Evolutionary conservation across 1,284 basidiomycete species (phyloP).

Genomic region (Gymnopus androsaceus): DNA sequence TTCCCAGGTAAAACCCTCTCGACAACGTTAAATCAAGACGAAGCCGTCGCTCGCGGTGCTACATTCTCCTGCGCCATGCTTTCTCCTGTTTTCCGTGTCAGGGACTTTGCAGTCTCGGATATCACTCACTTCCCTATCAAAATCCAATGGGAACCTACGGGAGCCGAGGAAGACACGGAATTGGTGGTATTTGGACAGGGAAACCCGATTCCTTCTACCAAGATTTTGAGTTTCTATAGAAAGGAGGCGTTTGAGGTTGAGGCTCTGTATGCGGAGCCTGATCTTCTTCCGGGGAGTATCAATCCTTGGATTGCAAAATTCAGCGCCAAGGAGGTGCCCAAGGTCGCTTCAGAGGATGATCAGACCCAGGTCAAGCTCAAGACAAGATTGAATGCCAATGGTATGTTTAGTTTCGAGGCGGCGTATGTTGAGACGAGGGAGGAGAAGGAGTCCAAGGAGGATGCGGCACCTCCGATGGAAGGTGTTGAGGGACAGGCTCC

Average conservation of each 20-base stretch:
- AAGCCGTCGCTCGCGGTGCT: constrained; percentile 90
- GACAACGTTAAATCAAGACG: constrained; percentile 93
- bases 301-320: constrained; percentile 84
- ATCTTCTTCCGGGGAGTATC: constrained; percentile 69
- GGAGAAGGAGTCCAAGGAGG: constrained; percentile 84
- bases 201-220: constrained; percentile 87
- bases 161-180: constrained; percentile 86
- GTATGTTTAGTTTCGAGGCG: constrained; percentile 82
- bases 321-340: constrained; percentile 78
- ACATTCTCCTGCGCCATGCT: constrained; percentile 94
- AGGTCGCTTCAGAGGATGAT: constrained; percentile 67
- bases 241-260: constrained; percentile 85
- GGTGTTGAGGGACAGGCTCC: constrained; percentile 16
- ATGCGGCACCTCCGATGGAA: constrained; percentile 37
- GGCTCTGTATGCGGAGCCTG: constrained; percentile 76
- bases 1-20: constrained; percentile 81
- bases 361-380: constrained; percentile 85
- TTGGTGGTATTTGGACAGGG: constrained; percentile 84
- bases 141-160: constrained; percentile 80
- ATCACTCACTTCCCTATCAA: constrained; percentile 85
- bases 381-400: constrained; percentile 83
- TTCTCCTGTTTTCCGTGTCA: constrained; percentile 93
- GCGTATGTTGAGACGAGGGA: constrained; percentile 84
- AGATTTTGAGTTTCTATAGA: constrained; percentile 93
- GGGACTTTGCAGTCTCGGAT: constrained; percentile 88